These are phyloP conservation scores for Diaporthe humulicola DNA, from an alignment of 2,329 filamentous ascomycete species.

Conservation along the genomic window DNA sequence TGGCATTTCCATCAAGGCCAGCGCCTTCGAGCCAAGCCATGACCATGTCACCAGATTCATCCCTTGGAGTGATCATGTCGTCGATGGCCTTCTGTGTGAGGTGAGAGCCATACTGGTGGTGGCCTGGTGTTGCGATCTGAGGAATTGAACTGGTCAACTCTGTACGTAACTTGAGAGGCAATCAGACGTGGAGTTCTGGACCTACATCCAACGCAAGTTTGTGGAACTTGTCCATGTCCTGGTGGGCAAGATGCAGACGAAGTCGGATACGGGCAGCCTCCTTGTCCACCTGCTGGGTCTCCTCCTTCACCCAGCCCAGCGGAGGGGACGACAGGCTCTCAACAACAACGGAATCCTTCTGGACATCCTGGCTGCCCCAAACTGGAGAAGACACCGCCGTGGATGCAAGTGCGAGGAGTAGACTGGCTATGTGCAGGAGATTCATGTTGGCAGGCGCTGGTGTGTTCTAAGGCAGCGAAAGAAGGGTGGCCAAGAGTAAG, in stretches of 20 bases:
- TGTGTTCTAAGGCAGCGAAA: neutral
- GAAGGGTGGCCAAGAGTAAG: constrained; percentile 15
- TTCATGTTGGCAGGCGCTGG: constrained; percentile 16
- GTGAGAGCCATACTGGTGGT: constrained; percentile 44
- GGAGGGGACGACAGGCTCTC: constrained; percentile 36
- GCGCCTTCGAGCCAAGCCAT: constrained; percentile 43
- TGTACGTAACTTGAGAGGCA: neutral
- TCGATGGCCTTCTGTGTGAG: constrained; percentile 43
- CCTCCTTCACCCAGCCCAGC: constrained; percentile 36
- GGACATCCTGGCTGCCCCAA: constrained; percentile 7
- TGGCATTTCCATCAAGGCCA: constrained; percentile 40
- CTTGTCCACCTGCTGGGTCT: constrained; percentile 36
- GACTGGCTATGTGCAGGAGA: constrained; percentile 26
- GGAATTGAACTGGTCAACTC: neutral
- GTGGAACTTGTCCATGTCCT: constrained; percentile 40
- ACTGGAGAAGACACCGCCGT: constrained; percentile 29
- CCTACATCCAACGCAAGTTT: constrained; percentile 29
- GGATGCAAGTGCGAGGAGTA: constrained; percentile 31
- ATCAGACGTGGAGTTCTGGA: neutral
- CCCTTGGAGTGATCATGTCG: constrained; percentile 42
- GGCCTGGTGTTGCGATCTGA: constrained; percentile 44
- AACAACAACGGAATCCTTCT: constrained; percentile 30
- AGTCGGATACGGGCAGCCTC: constrained; percentile 32
- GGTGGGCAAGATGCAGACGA: constrained; percentile 37
- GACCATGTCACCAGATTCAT: constrained; percentile 41